Percentiles rank a stretch among this genome's conserved stretches.
Conservation (phyloP, 2,329 filamentous ascomycete genomes). For the Geosmithia putterillii region DNA sequence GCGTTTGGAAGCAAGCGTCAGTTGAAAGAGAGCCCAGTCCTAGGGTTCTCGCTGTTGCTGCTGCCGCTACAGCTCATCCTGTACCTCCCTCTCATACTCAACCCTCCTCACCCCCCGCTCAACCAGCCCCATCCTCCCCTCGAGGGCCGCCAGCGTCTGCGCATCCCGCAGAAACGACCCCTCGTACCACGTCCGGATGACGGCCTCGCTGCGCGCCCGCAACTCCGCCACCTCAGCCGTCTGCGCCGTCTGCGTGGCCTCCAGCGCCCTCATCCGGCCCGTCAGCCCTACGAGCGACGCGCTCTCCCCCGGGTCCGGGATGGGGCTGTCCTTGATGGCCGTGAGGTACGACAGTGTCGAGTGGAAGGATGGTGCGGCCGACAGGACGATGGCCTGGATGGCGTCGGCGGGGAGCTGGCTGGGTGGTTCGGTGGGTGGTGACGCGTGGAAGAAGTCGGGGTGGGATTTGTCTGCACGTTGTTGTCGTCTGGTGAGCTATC, state of each 20-base stretch:
- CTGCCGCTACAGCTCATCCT: slow-evolving; percentile 14
- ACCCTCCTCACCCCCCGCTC: slow-evolving; percentile 54
- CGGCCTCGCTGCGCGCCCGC: slow-evolving; percentile 47
- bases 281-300: slow-evolving; percentile 43
- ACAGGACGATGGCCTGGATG: slow-evolving; percentile 41
- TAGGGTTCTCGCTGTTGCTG: no score
- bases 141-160: slow-evolving; percentile 57
- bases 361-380: slow-evolving; percentile 42
- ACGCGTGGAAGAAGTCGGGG: slow-evolving; percentile 41
- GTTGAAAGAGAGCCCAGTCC: neutral
- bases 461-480: slow-evolving; percentile 32
- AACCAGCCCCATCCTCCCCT: slow-evolving; percentile 51
- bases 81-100: slow-evolving; percentile 46
- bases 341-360: slow-evolving; percentile 44
- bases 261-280: slow-evolving; percentile 49
- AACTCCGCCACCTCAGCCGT: slow-evolving; percentile 49
- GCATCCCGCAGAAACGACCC: slow-evolving; percentile 55
- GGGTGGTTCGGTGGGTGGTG: slow-evolving; percentile 31
- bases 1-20: no score
- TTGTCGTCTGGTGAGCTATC: neutral
- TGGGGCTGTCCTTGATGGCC: slow-evolving; percentile 40
- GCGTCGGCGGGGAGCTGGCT: slow-evolving; percentile 38
- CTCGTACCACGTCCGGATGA: slow-evolving; percentile 63
- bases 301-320: slow-evolving; percentile 42
- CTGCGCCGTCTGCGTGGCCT: slow-evolving; percentile 50